A percentile compares a stretch with the other conserved stretches of the same genome.
Conservation (phyloP, 495 filamentous ascomycete species). For the Pseudevernia furfuracea region DNA sequence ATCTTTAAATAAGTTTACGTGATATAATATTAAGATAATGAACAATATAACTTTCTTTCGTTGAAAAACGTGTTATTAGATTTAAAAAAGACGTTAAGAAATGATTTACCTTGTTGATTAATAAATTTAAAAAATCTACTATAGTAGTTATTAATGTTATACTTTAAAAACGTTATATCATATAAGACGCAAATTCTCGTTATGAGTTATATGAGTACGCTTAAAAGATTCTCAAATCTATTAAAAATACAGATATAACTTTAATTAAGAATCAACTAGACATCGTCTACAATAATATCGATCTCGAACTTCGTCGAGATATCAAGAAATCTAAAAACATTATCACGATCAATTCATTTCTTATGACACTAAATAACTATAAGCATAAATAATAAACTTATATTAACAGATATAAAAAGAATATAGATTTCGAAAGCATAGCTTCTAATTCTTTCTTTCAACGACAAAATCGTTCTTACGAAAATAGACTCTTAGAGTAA, state of each 20-base stretch:
- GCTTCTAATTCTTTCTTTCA: not conserved
- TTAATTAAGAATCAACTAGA: slow-evolving; percentile 1
- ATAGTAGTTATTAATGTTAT: slow-evolving; percentile 3
- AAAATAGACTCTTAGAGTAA: not conserved
- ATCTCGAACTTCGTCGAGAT: slow-evolving; percentile 4
- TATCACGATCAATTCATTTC: not conserved
- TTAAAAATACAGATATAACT: slow-evolving; percentile 2
- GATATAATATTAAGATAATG: not conserved
- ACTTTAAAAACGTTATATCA: not conserved
- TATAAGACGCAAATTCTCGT: not conserved
- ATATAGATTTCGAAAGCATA: not conserved
- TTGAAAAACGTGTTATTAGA: not conserved
- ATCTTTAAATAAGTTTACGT: slow-evolving; percentile 10
- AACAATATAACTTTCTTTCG: not conserved
- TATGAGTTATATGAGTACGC: slow-evolving; percentile 2
- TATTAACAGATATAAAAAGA: not conserved
- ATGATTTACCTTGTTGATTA: not conserved
- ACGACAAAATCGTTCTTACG: not conserved
- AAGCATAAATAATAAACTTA: slow-evolving; percentile 10
- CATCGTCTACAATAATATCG: slow-evolving; percentile 6
- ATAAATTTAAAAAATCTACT: slow-evolving; percentile 2
- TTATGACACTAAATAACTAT: slow-evolving; percentile 5
- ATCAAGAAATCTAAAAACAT: slow-evolving; percentile 3
- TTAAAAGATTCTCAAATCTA: slow-evolving; percentile 5
- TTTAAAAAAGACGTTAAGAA: not conserved